These are phyloP conservation scores for Trichoderma sp. DNA, from an alignment of 2,329 filamentous ascomycete species.

Conservation along the genomic window DNA sequence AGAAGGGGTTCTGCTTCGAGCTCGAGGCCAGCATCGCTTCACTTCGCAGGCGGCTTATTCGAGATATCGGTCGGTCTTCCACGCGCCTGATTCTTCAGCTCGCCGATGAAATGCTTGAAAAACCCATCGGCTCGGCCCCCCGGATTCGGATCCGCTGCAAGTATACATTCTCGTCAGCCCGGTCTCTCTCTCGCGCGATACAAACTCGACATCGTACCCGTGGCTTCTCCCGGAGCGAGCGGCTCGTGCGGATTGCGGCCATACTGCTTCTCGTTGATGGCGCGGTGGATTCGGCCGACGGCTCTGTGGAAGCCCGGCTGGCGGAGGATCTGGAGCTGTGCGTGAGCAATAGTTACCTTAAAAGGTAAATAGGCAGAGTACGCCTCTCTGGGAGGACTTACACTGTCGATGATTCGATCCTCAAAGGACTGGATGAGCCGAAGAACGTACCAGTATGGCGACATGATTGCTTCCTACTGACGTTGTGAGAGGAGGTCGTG, in stretches of 20 bases:
- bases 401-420: constrained; percentile 28
- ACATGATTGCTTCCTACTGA: constrained; percentile 26
- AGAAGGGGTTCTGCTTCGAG: background rate
- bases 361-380: background rate
- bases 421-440: constrained; percentile 36
- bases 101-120: constrained; percentile 47
- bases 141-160: constrained; percentile 34
- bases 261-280: constrained; percentile 46
- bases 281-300: constrained; percentile 51
- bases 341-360: constrained; percentile 18
- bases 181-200: background rate
- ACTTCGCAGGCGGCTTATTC: constrained; percentile 28
- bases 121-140: constrained; percentile 33
- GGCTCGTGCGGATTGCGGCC: constrained; percentile 51
- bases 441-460: constrained; percentile 34
- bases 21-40: background rate
- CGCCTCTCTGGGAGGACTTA: constrained; percentile 19
- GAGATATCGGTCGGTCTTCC: constrained; percentile 43
- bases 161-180: background rate
- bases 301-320: constrained; percentile 51
- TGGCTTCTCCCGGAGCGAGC: constrained; percentile 50
- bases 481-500: background rate
- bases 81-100: constrained; percentile 49
- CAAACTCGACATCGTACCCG: constrained; percentile 34
- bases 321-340: constrained; percentile 42